These are phyloP conservation scores for Grigorovia humatica DNA, from an alignment of 805 yeast species.

Conservation along the genomic window DNA sequence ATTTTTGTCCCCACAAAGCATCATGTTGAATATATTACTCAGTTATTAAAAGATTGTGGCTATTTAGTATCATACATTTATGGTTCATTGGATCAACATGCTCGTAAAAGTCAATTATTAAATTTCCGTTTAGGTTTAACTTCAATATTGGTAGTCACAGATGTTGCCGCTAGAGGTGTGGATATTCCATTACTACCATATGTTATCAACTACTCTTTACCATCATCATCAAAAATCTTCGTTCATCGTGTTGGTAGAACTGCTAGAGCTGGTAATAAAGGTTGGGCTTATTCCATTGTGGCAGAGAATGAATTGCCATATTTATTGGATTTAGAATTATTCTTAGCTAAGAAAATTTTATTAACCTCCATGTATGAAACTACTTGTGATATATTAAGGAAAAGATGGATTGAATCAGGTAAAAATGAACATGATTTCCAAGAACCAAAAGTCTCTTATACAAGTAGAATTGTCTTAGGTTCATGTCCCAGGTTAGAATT, in stretches of 20 bases:
- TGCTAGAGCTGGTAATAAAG: slow-evolving; percentile 96
- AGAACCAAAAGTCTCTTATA: slow-evolving; percentile 58
- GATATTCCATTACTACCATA: slow-evolving; percentile 95
- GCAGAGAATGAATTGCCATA: slow-evolving; percentile 83
- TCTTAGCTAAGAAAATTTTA: slow-evolving; percentile 72
- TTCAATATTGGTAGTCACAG: slow-evolving; percentile 87
- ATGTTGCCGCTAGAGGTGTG: slow-evolving; percentile 98
- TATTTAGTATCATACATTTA: slow-evolving; percentile 83
- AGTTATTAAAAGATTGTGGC: slow-evolving; percentile 63
- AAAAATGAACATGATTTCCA: slow-evolving; percentile 28
- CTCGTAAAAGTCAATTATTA: slow-evolving; percentile 79
- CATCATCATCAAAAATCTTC: slow-evolving; percentile 86
- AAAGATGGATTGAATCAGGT: slow-evolving; percentile 34
- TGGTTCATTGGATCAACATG: slow-evolving; percentile 91
- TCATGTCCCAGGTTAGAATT: slow-evolving; percentile 62
- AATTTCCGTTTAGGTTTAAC: slow-evolving; percentile 80
- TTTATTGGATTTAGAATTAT: slow-evolving; percentile 78
- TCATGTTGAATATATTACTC: slow-evolving; percentile 86
- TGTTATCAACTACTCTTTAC: slow-evolving; percentile 83
- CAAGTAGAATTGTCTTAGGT: slow-evolving; percentile 74
- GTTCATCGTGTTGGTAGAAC: slow-evolving; percentile 98
- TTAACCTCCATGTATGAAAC: slow-evolving; percentile 61
- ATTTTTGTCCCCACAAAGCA: slow-evolving; percentile 95
- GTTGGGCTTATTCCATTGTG: slow-evolving; percentile 93
- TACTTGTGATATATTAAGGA: slow-evolving; percentile 42